phyloP scores from a whole-genome alignment of 805 yeast genomes.

The Candida ponderosae region DNA sequence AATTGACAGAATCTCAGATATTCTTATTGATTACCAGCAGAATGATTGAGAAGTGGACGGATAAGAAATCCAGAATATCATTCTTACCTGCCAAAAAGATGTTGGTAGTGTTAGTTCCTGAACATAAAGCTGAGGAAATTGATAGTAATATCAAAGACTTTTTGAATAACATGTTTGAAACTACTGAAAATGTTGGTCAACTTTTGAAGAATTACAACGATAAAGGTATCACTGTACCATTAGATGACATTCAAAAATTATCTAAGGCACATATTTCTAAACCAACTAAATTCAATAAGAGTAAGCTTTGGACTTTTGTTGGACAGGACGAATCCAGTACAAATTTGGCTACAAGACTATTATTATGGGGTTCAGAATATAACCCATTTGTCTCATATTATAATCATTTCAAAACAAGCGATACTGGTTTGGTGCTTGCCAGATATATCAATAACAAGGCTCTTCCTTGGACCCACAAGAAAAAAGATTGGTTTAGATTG shows the following conservation, averaged over 20 bases:
- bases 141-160: conserved; percentile 14
- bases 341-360: conserved; percentile 12
- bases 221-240: conserved; percentile 5
- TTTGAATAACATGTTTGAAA: conserved; percentile 5
- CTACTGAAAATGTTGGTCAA: conserved; percentile 8
- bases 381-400: conserved; percentile 13
- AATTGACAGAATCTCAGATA: conserved; percentile 12
- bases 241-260: conserved; percentile 15
- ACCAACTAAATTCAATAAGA: too few species aligned
- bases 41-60: conserved; percentile 17
- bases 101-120: conserved; percentile 15
- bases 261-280: conserved; percentile 15
- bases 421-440: too few species aligned
- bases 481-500: conserved; percentile 13
- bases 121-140: conserved; percentile 16
- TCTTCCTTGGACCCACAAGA: conserved; percentile 19
- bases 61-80: conserved; percentile 17
- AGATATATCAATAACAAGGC: conserved; percentile 4
- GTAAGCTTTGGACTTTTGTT: neutral
- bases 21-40: conserved; percentile 13
- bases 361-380: conserved; percentile 18
- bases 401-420: conserved; percentile 1
- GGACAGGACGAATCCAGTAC: neutral
- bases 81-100: conserved; percentile 11
- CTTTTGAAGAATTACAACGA: conserved; percentile 4